Percentiles rank a stretch among this genome's conserved stretches.
These are phyloP conservation scores for Saccharum spontaneum DNA, from an alignment of 176 grass and related monocot genomes.

Conservation along the genomic window DNA sequence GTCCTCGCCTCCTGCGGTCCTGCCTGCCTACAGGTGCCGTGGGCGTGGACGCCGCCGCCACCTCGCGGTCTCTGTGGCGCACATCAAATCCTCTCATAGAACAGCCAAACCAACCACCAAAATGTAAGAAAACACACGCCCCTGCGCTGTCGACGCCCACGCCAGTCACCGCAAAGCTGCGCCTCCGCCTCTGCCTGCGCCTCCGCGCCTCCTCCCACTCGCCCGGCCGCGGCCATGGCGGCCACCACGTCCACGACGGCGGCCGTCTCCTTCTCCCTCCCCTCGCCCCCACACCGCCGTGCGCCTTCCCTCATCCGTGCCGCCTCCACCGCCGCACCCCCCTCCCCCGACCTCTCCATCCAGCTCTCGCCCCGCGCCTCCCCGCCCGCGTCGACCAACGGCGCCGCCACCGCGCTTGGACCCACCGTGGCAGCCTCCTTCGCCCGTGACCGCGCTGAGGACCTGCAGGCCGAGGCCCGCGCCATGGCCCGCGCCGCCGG, in stretches of 20 bases:
- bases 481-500: constrained; percentile 74
- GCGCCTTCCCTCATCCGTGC: constrained; percentile 25
- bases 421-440: constrained; percentile 26
- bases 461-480: constrained; percentile 81
- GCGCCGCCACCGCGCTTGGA: neutral
- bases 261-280: neutral
- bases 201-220: neutral
- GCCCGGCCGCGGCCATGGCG: constrained; percentile 21
- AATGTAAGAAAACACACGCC: constrained; percentile 6
- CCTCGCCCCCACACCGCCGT: constrained; percentile 7
- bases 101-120: neutral
- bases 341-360: constrained; percentile 51
- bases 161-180: neutral
- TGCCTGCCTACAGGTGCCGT: neutral
- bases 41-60: constrained; percentile 45
- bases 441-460: constrained; percentile 57
- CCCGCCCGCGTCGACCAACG: constrained; percentile 16
- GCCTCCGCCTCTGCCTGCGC: neutral
- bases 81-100: constrained; percentile 17
- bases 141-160: constrained; percentile 9
- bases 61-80: constrained; percentile 33
- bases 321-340: constrained; percentile 56
- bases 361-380: constrained; percentile 38
- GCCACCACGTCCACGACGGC: constrained; percentile 33
- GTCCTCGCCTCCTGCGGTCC: no score